A percentile compares a stretch with the other conserved stretches of the same genome.
Evolutionary conservation across 1,284 basidiomycete genomes (phyloP).

Genomic region (Agaricales sp.): DNA sequence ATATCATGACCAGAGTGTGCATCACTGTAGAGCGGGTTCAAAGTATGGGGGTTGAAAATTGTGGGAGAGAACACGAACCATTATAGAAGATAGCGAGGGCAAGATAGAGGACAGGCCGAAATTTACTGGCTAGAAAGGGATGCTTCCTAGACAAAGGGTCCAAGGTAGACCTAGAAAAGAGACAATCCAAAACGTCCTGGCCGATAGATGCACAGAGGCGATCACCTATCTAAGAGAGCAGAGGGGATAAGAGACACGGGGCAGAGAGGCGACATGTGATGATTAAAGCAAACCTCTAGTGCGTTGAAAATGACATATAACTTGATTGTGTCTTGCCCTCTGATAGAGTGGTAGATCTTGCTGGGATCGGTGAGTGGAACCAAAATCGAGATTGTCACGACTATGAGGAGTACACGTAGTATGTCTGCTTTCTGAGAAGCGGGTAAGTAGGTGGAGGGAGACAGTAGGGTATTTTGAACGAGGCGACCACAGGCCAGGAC

Average conservation of each 20-base stretch:
- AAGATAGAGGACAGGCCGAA: constrained; percentile 84
- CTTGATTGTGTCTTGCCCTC: constrained; percentile 99
- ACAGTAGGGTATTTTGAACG: constrained; percentile 38
- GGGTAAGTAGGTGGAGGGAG: constrained; percentile 47
- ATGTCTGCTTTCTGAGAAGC: constrained; percentile 91
- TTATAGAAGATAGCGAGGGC: constrained; percentile 77
- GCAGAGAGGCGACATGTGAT: too few species aligned
- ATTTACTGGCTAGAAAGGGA: constrained; percentile 46
- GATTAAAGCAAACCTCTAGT: constrained; percentile 58
- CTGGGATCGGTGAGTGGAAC: constrained; percentile 87
- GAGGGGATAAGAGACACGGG: constrained; percentile 7
- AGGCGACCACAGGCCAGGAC: constrained; percentile 57
- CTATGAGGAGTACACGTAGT: constrained; percentile 69
- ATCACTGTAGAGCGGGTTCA: constrained; percentile 46
- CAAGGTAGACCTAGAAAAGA: constrained; percentile 90
- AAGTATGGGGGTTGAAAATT: constrained; percentile 1
- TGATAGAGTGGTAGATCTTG: constrained; percentile 97
- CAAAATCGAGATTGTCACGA: constrained; percentile 69
- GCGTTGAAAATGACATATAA: constrained; percentile 99
- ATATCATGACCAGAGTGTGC: constrained; percentile 93
- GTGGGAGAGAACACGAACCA: constrained; percentile 32
- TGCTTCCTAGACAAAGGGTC: constrained; percentile 59
- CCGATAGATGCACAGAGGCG: constrained; percentile 94
- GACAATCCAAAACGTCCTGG: constrained; percentile 93
- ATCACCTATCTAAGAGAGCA: constrained; percentile 90